Conservation (phyloP, 495 filamentous ascomycete genomes). For the Schizothecium vesticola region DNA sequence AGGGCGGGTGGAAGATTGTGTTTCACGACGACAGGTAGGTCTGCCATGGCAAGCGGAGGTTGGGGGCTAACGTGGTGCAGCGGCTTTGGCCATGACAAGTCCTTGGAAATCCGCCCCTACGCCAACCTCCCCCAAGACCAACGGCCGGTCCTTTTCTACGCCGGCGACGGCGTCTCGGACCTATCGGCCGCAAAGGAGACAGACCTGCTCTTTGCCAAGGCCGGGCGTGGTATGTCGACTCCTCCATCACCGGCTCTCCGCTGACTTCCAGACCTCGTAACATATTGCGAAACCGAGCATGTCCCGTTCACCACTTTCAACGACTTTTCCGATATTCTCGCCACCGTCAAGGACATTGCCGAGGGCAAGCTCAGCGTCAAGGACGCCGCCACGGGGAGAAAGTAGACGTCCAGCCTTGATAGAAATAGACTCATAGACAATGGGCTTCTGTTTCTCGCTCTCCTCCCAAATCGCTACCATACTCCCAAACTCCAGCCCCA, state of each 20-base stretch:
- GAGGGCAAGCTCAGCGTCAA: slow-evolving; percentile 49
- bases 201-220: slow-evolving; percentile 85
- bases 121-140: slow-evolving; percentile 57
- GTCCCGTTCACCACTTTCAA: slow-evolving; percentile 79
- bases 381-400: slow-evolving; percentile 37
- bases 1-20: slow-evolving; percentile 78
- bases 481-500: not conserved
- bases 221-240: slow-evolving; percentile 65
- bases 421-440: slow-evolving; percentile 9
- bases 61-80: slow-evolving; percentile 34
- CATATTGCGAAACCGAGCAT: slow-evolving; percentile 69
- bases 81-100: slow-evolving; percentile 91
- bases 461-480: not conserved
- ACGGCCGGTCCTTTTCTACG: slow-evolving; percentile 77
- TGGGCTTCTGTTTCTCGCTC: not conserved
- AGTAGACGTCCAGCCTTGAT: slow-evolving; percentile 8
- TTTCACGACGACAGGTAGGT: slow-evolving; percentile 78
- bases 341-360: slow-evolving; percentile 67
- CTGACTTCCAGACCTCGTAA: slow-evolving; percentile 61
- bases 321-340: slow-evolving; percentile 69
- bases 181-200: slow-evolving; percentile 83
- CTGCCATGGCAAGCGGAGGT: not conserved
- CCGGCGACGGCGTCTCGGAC: slow-evolving; percentile 86
- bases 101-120: slow-evolving; percentile 78
- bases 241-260: not conserved